Conservation (phyloP, 139 green algal genomes). For the Limnomonas spitsbergensis region DNA sequence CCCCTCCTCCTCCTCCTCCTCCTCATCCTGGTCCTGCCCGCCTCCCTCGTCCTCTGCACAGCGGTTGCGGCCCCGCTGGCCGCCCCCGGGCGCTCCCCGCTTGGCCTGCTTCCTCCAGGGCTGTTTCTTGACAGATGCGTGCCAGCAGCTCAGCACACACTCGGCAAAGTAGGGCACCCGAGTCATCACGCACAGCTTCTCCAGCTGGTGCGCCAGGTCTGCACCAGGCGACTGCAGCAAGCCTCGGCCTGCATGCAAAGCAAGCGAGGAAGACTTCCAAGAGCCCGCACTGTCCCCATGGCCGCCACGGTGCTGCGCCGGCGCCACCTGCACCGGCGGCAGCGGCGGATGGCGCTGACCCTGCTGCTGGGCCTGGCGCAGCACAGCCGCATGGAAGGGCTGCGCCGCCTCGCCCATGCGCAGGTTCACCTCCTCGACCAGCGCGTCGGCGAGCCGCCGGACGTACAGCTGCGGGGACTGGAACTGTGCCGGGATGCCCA, state of each 20-base stretch:
- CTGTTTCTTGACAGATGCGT: too few species aligned
- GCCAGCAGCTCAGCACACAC: neutral
- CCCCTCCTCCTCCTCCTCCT: neutral
- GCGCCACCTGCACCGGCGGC: neutral
- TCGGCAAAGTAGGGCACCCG: neutral
- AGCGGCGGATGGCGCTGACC: neutral
- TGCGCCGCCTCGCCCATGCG: neutral
- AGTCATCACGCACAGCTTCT: neutral
- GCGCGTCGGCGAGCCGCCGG: neutral
- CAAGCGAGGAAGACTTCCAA: too few species aligned
- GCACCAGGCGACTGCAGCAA: too few species aligned
- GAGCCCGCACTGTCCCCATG: neutral
- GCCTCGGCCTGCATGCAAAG: too few species aligned
- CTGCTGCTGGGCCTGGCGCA: neutral
- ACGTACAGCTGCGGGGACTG: neutral
- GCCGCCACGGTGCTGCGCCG: neutral
- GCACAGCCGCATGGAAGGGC: slow-evolving; percentile 5
- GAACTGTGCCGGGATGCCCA: neutral
- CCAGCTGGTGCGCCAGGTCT: neutral
- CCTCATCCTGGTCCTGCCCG: neutral
- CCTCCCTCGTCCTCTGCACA: neutral
- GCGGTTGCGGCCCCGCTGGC: neutral
- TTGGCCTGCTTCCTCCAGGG: neutral
- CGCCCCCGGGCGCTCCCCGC: neutral
- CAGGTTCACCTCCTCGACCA: slow-evolving; percentile 17